These are phyloP conservation scores for Blastocrithidia nonstop DNA, from an alignment of 208 protist species.

Conservation along the genomic window DNA sequence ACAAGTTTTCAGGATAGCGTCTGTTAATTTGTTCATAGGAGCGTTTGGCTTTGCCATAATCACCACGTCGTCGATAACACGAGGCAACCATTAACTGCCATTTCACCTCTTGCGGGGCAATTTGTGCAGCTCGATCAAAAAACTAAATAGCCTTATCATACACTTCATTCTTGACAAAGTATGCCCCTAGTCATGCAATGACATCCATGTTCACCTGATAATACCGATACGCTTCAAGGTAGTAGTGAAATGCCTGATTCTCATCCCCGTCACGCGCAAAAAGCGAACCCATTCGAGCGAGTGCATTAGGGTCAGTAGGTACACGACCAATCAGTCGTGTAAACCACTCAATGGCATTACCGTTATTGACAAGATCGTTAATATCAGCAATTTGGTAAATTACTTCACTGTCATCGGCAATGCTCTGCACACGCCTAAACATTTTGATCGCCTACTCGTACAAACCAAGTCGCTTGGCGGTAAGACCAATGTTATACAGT, in stretches of 20 bases:
- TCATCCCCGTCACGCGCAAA: slow-evolving; percentile 87
- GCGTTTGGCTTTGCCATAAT: slow-evolving; percentile 83
- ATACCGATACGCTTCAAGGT: slow-evolving; percentile 92
- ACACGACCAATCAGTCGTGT: slow-evolving; percentile 76
- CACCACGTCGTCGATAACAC: slow-evolving; percentile 88
- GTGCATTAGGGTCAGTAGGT: slow-evolving; percentile 89
- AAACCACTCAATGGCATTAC: slow-evolving; percentile 62
- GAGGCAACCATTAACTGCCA: slow-evolving; percentile 94
- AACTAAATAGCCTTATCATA: slow-evolving; percentile 96
- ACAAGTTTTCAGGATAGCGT: slow-evolving; percentile 89
- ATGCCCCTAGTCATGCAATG: slow-evolving; percentile 94
- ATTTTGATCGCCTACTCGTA: slow-evolving; percentile 87
- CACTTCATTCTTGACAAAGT: slow-evolving; percentile 93
- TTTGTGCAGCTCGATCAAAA: slow-evolving; percentile 92
- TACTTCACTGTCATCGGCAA: slow-evolving; percentile 91
- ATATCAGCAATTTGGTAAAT: slow-evolving; percentile 91
- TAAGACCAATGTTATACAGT: slow-evolving; percentile 93
- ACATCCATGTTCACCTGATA: slow-evolving; percentile 96
- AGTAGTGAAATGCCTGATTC: slow-evolving; percentile 89
- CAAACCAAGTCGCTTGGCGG: slow-evolving; percentile 78
- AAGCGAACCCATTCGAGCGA: slow-evolving; percentile 85
- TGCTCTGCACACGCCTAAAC: slow-evolving; percentile 89
- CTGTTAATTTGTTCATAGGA: slow-evolving; percentile 87
- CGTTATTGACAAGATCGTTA: slow-evolving; percentile 72
- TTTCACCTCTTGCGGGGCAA: slow-evolving; percentile 92